Percentiles rank a stretch among this genome's conserved stretches.
Conservation (phyloP, 2,329 filamentous ascomycete species). For the Nemania diffusa region DNA sequence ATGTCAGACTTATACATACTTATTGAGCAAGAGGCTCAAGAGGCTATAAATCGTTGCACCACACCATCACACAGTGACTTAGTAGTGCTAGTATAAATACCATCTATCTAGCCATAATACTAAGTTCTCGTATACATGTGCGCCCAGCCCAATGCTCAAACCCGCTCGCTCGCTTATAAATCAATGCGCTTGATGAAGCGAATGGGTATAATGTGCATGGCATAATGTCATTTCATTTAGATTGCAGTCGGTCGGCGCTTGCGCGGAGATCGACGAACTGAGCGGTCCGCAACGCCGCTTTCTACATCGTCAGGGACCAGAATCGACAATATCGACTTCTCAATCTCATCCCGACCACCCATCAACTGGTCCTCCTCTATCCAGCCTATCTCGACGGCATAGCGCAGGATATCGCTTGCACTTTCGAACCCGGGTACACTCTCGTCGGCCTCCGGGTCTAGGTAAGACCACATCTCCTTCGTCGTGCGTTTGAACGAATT, state of each 20-base stretch:
- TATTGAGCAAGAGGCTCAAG: not conserved
- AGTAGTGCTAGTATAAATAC: not conserved
- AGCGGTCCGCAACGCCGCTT: constrained; percentile 28
- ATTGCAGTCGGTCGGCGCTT: constrained; percentile 31
- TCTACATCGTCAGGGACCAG: constrained; percentile 37
- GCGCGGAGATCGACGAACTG: constrained; percentile 43
- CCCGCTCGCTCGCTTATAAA: constrained; percentile 24
- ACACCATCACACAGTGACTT: not conserved
- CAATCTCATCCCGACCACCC: constrained; percentile 49
- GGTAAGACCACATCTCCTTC: constrained; percentile 63
- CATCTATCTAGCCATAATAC: not conserved
- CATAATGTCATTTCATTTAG: constrained; percentile 14
- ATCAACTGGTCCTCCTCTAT: constrained; percentile 63
- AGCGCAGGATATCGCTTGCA: constrained; percentile 66
- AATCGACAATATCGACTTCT: constrained; percentile 50
- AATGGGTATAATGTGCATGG: constrained; percentile 15
- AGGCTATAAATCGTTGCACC: not conserved
- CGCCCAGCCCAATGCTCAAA: constrained; percentile 13
- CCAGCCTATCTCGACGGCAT: constrained; percentile 68
- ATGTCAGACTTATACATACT: not conserved
- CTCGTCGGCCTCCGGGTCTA: constrained; percentile 62
- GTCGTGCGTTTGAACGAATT: constrained; percentile 59
- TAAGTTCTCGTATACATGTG: constrained; percentile 5
- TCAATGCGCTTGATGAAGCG: not conserved
- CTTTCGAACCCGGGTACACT: constrained; percentile 62